Evolutionary conservation across 2,329 filamentous ascomycete genomes (phyloP), one percentile per base, ranked within the genome.

Genomic region (Cercospora nicotianae): DNA sequence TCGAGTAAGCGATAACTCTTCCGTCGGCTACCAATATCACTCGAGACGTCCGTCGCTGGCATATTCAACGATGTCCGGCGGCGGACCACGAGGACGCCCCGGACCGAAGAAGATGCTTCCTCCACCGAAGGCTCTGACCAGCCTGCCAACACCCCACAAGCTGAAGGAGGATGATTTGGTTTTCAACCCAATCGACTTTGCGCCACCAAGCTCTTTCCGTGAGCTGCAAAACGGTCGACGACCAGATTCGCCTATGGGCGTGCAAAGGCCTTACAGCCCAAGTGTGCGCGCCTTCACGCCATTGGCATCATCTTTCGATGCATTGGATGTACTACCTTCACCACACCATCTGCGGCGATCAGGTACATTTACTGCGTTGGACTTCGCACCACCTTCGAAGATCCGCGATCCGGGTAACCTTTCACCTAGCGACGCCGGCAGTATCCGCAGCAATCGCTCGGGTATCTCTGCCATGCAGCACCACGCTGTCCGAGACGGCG

Each of bases 71-170:
- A 69, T 73, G 69, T 76, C 76, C 57, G 75, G 69, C 12, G 74
- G 70, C 28, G 69, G 74, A 20, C 68, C 70, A 5, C 55, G 75
- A 53, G 75, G 74, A 3, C 72, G 75, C 23, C 69, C 71, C 26
- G 59, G 67, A 48, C 83, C 85, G n/a, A 86, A 84, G 70, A 85
- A 86, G 78, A 83, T 85, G 61, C 79, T 89, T 73, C 91, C 92
- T 28, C 93, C 94, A 5, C 95, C 94, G 1, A 79, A 87, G 30
- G 85, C 89, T 12, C 86, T 99, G 23, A 86, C 83, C 59, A 90
- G 91, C 1, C 84, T 99, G 20, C 94, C 94, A 8, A 96, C 93
- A 1, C 94, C 95, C 0, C 89, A 90, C 62, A 91, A 93, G 82
- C 85, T 99, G 75, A 94, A 96, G 69, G 93, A 97, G 30, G 86